Evolutionary conservation across 1,284 basidiomycete genomes (phyloP).

Genomic region (Wolfiporia cocos): DNA sequence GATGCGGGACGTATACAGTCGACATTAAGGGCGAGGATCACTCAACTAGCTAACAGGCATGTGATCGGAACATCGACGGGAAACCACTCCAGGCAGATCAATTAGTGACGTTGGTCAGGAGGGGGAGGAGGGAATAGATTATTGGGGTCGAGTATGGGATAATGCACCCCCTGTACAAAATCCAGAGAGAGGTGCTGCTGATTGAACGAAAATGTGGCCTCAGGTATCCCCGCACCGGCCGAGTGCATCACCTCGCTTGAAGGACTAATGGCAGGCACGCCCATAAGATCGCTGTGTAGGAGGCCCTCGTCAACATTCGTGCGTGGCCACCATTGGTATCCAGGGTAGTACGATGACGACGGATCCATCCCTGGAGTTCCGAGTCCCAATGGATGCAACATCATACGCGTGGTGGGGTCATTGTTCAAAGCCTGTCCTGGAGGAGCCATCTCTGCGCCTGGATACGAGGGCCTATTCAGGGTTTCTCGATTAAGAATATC

Average conservation of each 20-base stretch:
- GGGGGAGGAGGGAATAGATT: constrained; percentile 5
- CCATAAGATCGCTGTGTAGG: constrained; percentile 13
- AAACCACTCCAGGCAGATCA: too few species aligned
- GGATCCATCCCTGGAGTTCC: constrained; percentile 54
- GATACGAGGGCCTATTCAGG: constrained; percentile 24
- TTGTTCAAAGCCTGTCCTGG: constrained; percentile 36
- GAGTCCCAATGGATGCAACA: constrained; percentile 68
- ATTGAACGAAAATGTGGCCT: constrained; percentile 25
- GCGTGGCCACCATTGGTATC: constrained; percentile 72
- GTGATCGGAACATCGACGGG: too few species aligned
- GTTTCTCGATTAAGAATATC: constrained; percentile 40
- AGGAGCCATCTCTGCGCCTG: constrained; percentile 4
- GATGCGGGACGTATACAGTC: too few species aligned
- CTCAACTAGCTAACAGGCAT: too few species aligned
- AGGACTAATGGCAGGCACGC: constrained; percentile 9
- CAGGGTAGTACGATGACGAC: constrained; percentile 60
- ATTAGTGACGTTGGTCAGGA: too few species aligned
- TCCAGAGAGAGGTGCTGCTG: constrained; percentile 18
- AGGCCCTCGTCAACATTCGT: constrained; percentile 11
- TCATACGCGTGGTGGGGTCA: constrained; percentile 51
- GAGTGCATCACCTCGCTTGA: neutral
- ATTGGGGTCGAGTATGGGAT: constrained; percentile 11
- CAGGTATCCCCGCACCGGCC: constrained; percentile 1
- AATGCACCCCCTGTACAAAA: constrained; percentile 16
- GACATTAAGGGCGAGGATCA: too few species aligned